phyloP scores from a whole-genome alignment of 768 basidiomycete species.

The Suillus subaureus region DNA sequence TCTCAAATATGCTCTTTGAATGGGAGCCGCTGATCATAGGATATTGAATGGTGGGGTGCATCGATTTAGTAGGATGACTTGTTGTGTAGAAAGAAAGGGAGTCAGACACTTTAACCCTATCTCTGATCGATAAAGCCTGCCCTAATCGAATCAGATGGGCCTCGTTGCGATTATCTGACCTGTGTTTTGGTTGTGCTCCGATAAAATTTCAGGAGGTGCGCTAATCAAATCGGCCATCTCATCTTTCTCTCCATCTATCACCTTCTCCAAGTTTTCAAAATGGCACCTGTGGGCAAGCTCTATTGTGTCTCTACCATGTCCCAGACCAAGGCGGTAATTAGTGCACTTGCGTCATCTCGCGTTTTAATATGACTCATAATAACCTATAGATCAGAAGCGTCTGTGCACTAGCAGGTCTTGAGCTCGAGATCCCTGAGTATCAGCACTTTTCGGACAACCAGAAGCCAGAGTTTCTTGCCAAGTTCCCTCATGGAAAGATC shows the following conservation, averaged over 20 bases:
- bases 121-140: slow-evolving; percentile 33
- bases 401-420: slow-evolving; percentile 61
- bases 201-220: slow-evolving; percentile 19
- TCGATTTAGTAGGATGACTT: not conserved
- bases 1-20: not conserved
- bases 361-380: slow-evolving; percentile 5
- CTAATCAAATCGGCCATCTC: slow-evolving; percentile 7
- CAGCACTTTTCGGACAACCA: slow-evolving; percentile 68
- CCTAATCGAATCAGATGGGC: slow-evolving; percentile 14
- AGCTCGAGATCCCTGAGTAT: slow-evolving; percentile 55
- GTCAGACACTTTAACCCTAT: not conserved
- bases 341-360: slow-evolving; percentile 8
- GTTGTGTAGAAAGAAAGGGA: not conserved
- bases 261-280: slow-evolving; percentile 37
- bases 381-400: slow-evolving; percentile 50
- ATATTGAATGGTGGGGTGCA: not conserved
- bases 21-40: not conserved
- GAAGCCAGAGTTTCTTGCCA: slow-evolving; percentile 66
- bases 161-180: slow-evolving; percentile 15
- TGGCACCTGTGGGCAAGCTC: slow-evolving; percentile 65
- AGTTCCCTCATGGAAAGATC: slow-evolving; percentile 84
- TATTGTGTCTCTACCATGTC: slow-evolving; percentile 49
- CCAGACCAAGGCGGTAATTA: slow-evolving; percentile 49
- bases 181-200: slow-evolving; percentile 13
- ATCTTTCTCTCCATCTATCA: slow-evolving; percentile 19